A percentile compares a stretch with the other conserved stretches of the same genome.
Evolutionary conservation across 257 asterid species (phyloP).

Genomic region (Solanum tarapatanum): DNA sequence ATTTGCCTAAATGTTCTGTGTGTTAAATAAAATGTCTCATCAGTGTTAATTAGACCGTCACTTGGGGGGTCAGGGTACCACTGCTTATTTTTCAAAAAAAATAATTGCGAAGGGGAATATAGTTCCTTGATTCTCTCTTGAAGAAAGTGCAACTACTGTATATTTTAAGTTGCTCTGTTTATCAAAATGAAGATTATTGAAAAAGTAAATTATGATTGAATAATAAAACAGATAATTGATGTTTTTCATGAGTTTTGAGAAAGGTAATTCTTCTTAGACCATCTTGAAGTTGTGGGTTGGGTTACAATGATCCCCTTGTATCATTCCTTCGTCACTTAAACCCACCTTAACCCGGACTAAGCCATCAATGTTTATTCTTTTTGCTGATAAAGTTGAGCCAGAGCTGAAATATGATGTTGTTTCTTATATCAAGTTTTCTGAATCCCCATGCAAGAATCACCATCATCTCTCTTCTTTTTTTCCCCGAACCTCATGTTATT

Average conservation of each 20-base stretch:
- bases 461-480: neutral
- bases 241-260: neutral
- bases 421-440: neutral
- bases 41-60: neutral
- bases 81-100: neutral
- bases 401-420: neutral
- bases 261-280: neutral
- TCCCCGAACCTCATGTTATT: neutral
- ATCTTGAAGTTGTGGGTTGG: neutral
- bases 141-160: neutral
- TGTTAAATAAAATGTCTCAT: neutral
- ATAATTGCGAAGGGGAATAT: neutral
- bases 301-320: neutral
- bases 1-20: neutral
- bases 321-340: neutral
- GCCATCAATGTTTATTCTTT: neutral
- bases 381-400: neutral
- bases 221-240: neutral
- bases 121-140: neutral
- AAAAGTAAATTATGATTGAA: neutral
- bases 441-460: neutral
- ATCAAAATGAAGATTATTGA: neutral
- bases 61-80: neutral
- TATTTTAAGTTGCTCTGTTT: neutral
- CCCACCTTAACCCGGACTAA: neutral